Evolutionary conservation across 2,329 filamentous ascomycete species (phyloP), one percentile per base, ranked within the genome.

Genomic region (Fusarium sp.): DNA sequence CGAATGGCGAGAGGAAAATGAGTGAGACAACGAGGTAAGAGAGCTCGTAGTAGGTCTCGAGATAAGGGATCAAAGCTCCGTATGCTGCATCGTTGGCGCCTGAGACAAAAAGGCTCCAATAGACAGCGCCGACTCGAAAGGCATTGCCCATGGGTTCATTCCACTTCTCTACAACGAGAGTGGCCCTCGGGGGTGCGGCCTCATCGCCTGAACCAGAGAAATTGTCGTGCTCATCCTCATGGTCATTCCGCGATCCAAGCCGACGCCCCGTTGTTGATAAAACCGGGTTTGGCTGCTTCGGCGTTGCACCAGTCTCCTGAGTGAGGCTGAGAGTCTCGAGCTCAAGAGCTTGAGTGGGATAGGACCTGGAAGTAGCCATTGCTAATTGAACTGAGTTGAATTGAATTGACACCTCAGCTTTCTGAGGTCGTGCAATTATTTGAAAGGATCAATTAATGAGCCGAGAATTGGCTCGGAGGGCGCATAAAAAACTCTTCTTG

Each of bases 1-100:
- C 83, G n/a, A 93, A 89, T 0, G 91, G 90, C 0, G 90, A 88
- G 6, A 94, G 83, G 78, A 93, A 93, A 48, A 93, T 83, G 4
- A 92, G 84, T 0, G 91, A 92, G 8, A 93, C 86, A 54, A 91
- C 82, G 2, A 88, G 85, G 78, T 93, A 92, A n/a, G 82, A 84
- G 38, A 93, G 83, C 52, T 84, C 60, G 80, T 93, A 93, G 82
- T 92, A 91, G 0, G 69, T 56, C 54, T 78, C 77, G 17, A 81
- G 69, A 62, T 79, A 72, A 8, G 62, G 66, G 11, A 72, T 72
- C 24, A 72, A n/a, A 17, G 68, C 68, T 41, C 68, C 68, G 6
- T 89, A 89, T 13, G 87, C 87, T 4, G 87, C 85, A 78, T 90
- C 89, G 62, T 89, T 90, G n/a, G 87, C 85, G 1, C 90, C 89